A percentile compares a stretch with the other conserved stretches of the same genome.
Conservation (phyloP, 1,139 yeast genomes). For the Wickerhamomyces sp. region DNA sequence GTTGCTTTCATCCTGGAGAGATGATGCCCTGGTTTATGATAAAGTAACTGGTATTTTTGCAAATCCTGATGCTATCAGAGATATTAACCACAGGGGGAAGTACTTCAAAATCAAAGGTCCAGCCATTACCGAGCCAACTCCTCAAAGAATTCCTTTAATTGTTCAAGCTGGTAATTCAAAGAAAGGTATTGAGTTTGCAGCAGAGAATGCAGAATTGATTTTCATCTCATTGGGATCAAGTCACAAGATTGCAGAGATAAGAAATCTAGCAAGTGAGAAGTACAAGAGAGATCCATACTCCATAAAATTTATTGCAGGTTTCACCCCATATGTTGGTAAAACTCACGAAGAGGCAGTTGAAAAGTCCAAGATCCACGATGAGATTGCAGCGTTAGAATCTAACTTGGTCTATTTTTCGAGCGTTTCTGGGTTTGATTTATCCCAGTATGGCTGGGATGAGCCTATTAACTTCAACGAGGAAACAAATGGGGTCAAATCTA, state of each 20-base stretch:
- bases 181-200: neutral
- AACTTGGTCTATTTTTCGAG: conserved; percentile 10
- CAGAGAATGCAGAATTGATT: neutral
- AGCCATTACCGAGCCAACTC: neutral
- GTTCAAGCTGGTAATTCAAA: neutral
- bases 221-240: neutral
- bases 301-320: conserved; percentile 6
- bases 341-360: conserved; percentile 8
- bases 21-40: neutral
- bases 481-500: neutral
- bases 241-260: conserved; percentile 4
- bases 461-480: conserved; percentile 1
- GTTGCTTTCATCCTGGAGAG: neutral
- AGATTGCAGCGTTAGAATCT: conserved; percentile 5
- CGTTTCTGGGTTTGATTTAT: conserved; percentile 4
- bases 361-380: conserved; percentile 6
- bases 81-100: neutral
- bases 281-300: conserved; percentile 4
- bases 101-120: neutral
- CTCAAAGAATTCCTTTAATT: neutral
- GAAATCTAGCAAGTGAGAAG: conserved; percentile 1
- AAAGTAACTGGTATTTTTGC: neutral
- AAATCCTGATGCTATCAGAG: neutral
- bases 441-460: conserved; percentile 1
- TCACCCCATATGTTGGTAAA: conserved; percentile 8